Base-by-base conservation (phyloP, 495 filamentous ascomycete species). In the Hypomontagnella monticulosa region DNA sequence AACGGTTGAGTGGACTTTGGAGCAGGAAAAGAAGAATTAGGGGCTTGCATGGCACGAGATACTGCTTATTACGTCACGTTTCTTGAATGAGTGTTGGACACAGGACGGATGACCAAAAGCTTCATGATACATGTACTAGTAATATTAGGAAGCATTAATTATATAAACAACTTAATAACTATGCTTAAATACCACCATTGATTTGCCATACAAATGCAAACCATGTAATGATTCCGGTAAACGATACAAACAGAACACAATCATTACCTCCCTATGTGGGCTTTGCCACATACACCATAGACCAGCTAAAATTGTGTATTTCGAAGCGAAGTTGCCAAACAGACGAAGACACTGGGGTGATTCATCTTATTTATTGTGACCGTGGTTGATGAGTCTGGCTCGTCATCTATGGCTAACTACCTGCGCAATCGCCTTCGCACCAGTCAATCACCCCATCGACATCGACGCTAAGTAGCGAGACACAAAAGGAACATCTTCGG, bases 1-100 rank as follows among this genome's bases (percentile, higher is more conserved):
- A 72, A 86, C 87, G 2, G 90, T 93, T 33, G 80, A 83, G 54
- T 90, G 85, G 76, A 84, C 87, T 30, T 64, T 89, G 59, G 88
- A 90, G 38, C 77, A 81, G 71, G 74, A 78, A 65, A 76, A 79
- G 67, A 75, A 78, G 52, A 65, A 58, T 48, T 38, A 47, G 32
- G 16, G 19, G 23, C 14, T 38, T 16, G 43, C 23, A 19, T 72
- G 57, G n/a, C 41, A 51, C 72, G 37, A 73, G 36, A 4, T 10
- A 32, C 9, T 40, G 10, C 16, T 14, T 47, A 27, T 27, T 27
- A 6, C 23, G 23, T 27, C 6, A 27, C 23, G 23, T 27, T 27
- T 40, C 1, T 37, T 49, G 43, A 50, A 61, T 42, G 16, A 66
- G 15, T 36, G 40, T 27, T 27, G 23, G 23, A 27, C 23, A 27